A percentile compares a stretch with the other conserved stretches of the same genome.
phyloP scores from a whole-genome alignment of 2,329 filamentous ascomycete species.

The Gnomoniopsis smithogilvyi region DNA sequence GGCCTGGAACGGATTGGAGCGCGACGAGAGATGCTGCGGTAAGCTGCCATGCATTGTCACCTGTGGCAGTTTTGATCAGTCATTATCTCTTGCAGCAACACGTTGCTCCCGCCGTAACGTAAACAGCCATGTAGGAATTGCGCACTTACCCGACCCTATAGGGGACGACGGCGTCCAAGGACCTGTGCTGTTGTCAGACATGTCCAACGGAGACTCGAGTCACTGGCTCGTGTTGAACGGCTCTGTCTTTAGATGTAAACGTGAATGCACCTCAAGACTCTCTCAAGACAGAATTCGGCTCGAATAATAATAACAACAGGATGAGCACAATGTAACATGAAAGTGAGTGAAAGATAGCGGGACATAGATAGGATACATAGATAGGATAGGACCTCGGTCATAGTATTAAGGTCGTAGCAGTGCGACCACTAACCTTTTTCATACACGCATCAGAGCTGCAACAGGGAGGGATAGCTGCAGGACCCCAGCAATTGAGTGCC shows the following conservation, averaged over 20 bases:
- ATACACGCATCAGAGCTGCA: neutral
- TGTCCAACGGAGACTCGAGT: neutral
- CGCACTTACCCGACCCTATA: neutral
- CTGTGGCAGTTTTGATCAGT: slow-evolving; percentile 24
- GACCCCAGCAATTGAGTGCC: neutral
- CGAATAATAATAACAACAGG: no score
- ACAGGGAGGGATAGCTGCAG: slow-evolving; percentile 8
- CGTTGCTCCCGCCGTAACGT: no score
- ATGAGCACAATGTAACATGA: no score
- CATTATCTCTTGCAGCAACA: neutral
- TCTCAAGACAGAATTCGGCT: neutral
- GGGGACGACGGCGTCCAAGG: slow-evolving; percentile 9
- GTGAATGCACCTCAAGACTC: neutral
- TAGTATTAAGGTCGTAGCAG: neutral
- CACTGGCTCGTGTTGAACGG: neutral
- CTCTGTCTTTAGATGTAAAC: neutral
- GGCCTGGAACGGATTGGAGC: slow-evolving; percentile 46
- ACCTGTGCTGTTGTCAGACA: slow-evolving; percentile 12
- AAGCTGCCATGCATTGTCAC: slow-evolving; percentile 51
- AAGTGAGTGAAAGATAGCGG: no score
- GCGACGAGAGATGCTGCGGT: slow-evolving; percentile 47
- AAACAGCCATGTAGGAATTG: no score
- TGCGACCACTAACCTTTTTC: slow-evolving; percentile 1
- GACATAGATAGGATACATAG: neutral
- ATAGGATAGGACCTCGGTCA: neutral